Evolutionary conservation across 2,329 filamentous ascomycete genomes (phyloP).

Genomic region (Alternaria infectoria): DNA sequence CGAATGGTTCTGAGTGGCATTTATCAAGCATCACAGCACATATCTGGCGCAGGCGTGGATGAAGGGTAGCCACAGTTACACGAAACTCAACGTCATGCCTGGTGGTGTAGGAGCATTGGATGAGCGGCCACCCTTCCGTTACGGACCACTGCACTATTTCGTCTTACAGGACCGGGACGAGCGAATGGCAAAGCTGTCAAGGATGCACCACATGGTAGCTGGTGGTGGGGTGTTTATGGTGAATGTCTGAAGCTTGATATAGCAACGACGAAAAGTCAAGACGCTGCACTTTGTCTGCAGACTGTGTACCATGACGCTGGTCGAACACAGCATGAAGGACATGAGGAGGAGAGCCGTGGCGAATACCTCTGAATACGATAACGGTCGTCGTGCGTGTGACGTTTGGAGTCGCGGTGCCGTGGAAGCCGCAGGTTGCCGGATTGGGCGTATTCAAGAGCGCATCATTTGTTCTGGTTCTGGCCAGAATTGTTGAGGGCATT

Average conservation of each 20-base stretch:
- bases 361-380: background rate
- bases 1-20: background rate
- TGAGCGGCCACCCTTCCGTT: background rate
- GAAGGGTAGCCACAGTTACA: constrained; percentile 10
- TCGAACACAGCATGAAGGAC: constrained; percentile 8
- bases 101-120: constrained; percentile 26
- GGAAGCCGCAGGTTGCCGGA: constrained; percentile 5
- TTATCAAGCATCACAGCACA: constrained; percentile 3
- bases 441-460: constrained; percentile 4
- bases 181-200: background rate
- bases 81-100: constrained; percentile 6
- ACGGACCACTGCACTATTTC: constrained; percentile 14
- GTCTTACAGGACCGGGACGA: background rate
- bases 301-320: constrained; percentile 10
- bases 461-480: constrained; percentile 4
- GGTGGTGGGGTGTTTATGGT: background rate
- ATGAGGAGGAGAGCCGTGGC: background rate
- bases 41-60: constrained; percentile 1
- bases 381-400: constrained; percentile 13
- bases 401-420: constrained; percentile 1
- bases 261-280: background rate
- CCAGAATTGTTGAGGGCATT: constrained; percentile 10
- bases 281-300: background rate
- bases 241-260: constrained; percentile 1
- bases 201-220: background rate